phyloP scores from a whole-genome alignment of 2,329 filamentous ascomycete genomes.

The Paracoccidioides brasiliensis region DNA sequence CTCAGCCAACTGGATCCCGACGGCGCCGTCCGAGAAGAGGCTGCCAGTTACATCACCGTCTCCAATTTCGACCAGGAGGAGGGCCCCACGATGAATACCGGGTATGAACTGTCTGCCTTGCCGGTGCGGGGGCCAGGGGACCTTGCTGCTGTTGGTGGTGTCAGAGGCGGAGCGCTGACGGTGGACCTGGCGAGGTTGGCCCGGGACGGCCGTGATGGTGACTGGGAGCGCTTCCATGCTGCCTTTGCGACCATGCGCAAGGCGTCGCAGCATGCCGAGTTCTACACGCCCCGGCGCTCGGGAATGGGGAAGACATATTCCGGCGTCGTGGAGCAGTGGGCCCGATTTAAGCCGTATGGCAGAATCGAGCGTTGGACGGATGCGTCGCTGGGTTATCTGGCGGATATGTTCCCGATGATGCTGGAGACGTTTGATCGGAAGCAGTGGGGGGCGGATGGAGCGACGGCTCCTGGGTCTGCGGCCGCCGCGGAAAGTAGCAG shows the following conservation, averaged over 20 bases:
- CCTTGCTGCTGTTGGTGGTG: too few species aligned
- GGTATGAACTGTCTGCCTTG: conserved; percentile 39
- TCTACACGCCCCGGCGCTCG: conserved; percentile 35
- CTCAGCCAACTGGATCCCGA: conserved; percentile 32
- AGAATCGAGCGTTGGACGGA: conserved; percentile 46
- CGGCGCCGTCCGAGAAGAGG: conserved; percentile 39
- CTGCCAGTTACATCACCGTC: conserved; percentile 53
- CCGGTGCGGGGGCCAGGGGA: conserved; percentile 21
- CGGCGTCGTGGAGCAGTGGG: conserved; percentile 50
- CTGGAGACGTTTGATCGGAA: conserved; percentile 37
- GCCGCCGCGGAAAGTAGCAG: conserved; percentile 18
- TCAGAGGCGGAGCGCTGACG: not conserved
- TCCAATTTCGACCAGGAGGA: conserved; percentile 47
- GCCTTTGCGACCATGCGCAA: conserved; percentile 28
- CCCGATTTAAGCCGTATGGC: conserved; percentile 41
- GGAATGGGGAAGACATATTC: conserved; percentile 19
- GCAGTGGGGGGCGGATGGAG: conserved; percentile 11
- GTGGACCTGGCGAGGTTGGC: conserved; percentile 26
- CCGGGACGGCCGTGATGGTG: conserved; percentile 28
- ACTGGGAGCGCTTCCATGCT: conserved; percentile 33
- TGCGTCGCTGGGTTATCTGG: conserved; percentile 49
- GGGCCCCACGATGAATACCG: conserved; percentile 44
- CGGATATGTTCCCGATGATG: conserved; percentile 56
- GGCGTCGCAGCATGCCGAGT: conserved; percentile 39
- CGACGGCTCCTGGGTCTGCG: conserved; percentile 9